phyloP scores from a whole-genome alignment of 1,139 yeast species.

The Candida sanyaensis region DNA sequence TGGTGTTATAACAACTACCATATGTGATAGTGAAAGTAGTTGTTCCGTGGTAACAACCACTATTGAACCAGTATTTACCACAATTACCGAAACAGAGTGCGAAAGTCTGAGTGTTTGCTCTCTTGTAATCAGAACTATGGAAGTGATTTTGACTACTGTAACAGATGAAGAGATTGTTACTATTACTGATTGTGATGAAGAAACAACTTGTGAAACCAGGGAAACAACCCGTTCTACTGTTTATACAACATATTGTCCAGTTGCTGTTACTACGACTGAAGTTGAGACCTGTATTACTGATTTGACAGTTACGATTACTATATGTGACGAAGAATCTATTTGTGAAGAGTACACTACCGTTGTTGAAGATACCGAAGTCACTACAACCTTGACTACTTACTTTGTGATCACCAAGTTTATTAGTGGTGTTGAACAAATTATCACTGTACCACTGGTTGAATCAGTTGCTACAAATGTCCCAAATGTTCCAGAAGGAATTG shows the following conservation, averaged over 20 bases:
- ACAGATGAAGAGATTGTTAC: constrained; percentile 9
- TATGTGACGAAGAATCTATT: constrained; percentile 8
- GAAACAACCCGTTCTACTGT: constrained; percentile 8
- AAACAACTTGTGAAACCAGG: constrained; percentile 7
- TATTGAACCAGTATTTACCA: constrained; percentile 1
- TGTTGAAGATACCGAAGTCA: constrained; percentile 9
- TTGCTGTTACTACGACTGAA: constrained; percentile 8
- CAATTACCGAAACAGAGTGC: constrained; percentile 1
- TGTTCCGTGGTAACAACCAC: not conserved
- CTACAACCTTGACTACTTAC: constrained; percentile 13
- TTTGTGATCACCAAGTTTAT: constrained; percentile 6
- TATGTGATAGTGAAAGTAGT: constrained; percentile 1
- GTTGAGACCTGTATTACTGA: constrained; percentile 8
- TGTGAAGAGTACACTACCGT: constrained; percentile 9
- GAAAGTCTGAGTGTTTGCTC: constrained; percentile 3
- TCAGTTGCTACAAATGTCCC: constrained; percentile 3
- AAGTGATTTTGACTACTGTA: constrained; percentile 7
- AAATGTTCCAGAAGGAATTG: not conserved
- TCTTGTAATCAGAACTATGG: constrained; percentile 3
- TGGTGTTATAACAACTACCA: constrained; percentile 4
- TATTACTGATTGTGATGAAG: constrained; percentile 13
- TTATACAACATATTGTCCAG: constrained; percentile 15
- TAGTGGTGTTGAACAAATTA: not conserved
- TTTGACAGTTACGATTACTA: constrained; percentile 11
- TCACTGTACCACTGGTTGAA: not conserved